Evolutionary conservation across 305 asterid species (phyloP).

Genomic region (Vinca major): DNA sequence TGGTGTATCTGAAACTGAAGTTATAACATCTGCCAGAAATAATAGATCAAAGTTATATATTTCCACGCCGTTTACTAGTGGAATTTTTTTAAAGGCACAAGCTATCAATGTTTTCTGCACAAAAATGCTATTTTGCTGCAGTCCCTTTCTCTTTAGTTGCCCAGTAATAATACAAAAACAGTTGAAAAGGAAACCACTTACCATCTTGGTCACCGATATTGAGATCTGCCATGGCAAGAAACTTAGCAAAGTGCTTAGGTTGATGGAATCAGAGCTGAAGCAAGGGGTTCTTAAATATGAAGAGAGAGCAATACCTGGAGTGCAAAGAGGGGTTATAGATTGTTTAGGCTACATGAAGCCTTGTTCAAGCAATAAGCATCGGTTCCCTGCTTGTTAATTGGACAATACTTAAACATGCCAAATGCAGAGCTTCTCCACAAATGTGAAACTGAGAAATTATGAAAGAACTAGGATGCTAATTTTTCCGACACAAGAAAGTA

Average conservation of each 20-base stretch:
- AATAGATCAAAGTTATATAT: not conserved
- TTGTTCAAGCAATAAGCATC: not conserved
- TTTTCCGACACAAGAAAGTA: not conserved
- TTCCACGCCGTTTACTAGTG: not conserved
- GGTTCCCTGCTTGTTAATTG: slow-evolving; percentile 4
- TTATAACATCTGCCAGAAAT: slow-evolving; percentile 8
- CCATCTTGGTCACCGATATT: not conserved
- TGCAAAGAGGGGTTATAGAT: not conserved
- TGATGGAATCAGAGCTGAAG: not conserved
- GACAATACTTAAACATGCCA: not conserved
- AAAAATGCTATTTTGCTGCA: not conserved
- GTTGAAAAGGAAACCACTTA: not conserved
- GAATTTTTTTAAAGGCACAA: not conserved
- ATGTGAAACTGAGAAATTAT: not conserved
- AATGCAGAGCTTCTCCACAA: not conserved
- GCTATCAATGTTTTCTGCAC: no score
- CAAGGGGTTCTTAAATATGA: not conserved
- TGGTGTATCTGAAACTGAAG: slow-evolving; percentile 11
- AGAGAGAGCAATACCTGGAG: not conserved
- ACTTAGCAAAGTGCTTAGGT: no score
- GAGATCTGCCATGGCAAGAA: slow-evolving; percentile 10
- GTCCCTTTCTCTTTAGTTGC: not conserved
- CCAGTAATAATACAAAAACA: not conserved
- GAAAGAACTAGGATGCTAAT: not conserved
- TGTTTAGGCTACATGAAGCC: not conserved